phyloP scores from a whole-genome alignment of 1,284 basidiomycete genomes.

The Gastroboletus turbinatus region DNA sequence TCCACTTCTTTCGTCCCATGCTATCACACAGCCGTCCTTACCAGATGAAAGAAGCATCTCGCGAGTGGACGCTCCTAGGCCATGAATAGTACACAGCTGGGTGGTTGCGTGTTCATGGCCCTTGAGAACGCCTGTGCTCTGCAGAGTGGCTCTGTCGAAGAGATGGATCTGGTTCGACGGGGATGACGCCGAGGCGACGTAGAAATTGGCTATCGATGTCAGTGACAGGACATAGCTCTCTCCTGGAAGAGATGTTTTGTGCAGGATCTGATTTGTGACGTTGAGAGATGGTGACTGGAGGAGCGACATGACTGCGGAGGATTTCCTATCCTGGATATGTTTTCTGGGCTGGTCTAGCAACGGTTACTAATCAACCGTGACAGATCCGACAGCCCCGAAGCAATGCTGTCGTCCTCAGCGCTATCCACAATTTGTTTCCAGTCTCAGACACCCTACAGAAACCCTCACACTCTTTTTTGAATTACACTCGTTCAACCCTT shows the following conservation, averaged over 20 bases:
- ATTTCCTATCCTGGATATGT: constrained; percentile 31
- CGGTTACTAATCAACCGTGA: constrained; percentile 13
- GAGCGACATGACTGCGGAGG: constrained; percentile 31
- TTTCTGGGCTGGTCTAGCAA: constrained; percentile 22
- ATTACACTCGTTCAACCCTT: constrained; percentile 23
- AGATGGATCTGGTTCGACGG: constrained; percentile 60
- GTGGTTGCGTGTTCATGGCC: constrained; percentile 59
- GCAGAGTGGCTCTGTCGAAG: constrained; percentile 58
- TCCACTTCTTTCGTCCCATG: constrained; percentile 68
- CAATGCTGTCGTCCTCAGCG: neutral
- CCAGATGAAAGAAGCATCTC: constrained; percentile 58
- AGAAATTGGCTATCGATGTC: constrained; percentile 44
- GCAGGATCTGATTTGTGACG: constrained; percentile 32
- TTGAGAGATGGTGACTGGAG: constrained; percentile 31
- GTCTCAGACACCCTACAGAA: constrained; percentile 3
- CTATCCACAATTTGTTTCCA: neutral
- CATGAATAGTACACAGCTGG: constrained; percentile 42
- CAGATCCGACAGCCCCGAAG: constrained; percentile 1
- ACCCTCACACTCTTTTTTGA: constrained; percentile 31
- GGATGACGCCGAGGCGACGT: constrained; percentile 58
- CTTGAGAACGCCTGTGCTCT: constrained; percentile 43
- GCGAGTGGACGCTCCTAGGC: constrained; percentile 33
- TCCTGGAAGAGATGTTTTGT: constrained; percentile 40
- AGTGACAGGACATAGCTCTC: constrained; percentile 59
- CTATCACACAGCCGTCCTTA: constrained; percentile 60